Percentiles rank a stretch among this genome's conserved stretches.
Evolutionary conservation across 768 basidiomycete genomes (phyloP).

Genomic region (Russula earlei): DNA sequence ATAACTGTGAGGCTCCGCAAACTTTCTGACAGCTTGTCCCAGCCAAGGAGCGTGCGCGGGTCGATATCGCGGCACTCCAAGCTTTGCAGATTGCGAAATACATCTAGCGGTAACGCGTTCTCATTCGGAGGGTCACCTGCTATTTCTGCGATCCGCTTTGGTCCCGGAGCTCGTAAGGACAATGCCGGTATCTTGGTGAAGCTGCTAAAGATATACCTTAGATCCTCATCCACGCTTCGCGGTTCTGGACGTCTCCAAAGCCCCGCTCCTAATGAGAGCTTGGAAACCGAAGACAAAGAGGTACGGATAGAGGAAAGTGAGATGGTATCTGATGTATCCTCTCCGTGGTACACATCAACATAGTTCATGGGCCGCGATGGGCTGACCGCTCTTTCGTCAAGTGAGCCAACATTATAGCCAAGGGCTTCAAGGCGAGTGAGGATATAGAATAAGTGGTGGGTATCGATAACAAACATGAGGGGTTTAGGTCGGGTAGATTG

Average conservation of each 20-base stretch:
- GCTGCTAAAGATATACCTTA: slow-evolving; percentile 81
- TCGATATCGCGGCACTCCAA: slow-evolving; percentile 75
- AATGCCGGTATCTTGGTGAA: slow-evolving; percentile 87
- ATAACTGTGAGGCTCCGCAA: slow-evolving; percentile 66
- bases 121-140: slow-evolving; percentile 57
- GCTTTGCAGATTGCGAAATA: slow-evolving; percentile 76
- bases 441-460: slow-evolving; percentile 80
- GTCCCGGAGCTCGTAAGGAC: slow-evolving; percentile 51
- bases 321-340: slow-evolving; percentile 63
- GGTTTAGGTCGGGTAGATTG: slow-evolving; percentile 37
- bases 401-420: slow-evolving; percentile 64
- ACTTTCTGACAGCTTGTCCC: slow-evolving; percentile 68
- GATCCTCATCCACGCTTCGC: slow-evolving; percentile 55
- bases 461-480: slow-evolving; percentile 59
- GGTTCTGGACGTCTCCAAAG: slow-evolving; percentile 64
- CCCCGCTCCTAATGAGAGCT: slow-evolving; percentile 57
- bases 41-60: slow-evolving; percentile 71
- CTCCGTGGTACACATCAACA: slow-evolving; percentile 43
- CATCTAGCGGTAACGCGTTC: slow-evolving; percentile 71
- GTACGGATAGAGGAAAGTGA: slow-evolving; percentile 70
- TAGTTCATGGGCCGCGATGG: slow-evolving; percentile 75
- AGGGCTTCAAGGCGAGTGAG: slow-evolving; percentile 79
- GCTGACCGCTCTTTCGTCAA: slow-evolving; percentile 66
- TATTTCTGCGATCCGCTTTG: slow-evolving; percentile 59
- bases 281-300: slow-evolving; percentile 67